Conservation (phyloP, 768 basidiomycete species). For the Leccinellum luteum region DNA sequence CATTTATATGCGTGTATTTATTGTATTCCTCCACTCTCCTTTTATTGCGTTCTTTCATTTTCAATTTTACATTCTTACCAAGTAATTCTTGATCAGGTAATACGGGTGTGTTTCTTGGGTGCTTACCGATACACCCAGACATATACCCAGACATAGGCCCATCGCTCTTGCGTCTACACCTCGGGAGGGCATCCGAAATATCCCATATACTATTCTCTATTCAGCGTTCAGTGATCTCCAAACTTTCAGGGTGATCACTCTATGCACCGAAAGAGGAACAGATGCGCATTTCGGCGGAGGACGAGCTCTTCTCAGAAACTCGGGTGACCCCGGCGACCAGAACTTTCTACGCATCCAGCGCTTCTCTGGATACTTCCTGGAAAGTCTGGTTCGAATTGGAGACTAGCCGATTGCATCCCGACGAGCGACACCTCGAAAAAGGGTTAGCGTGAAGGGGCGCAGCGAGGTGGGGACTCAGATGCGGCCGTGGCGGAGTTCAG, state of each 20-base stretch:
- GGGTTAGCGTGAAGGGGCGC: neutral
- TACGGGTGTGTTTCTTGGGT: neutral
- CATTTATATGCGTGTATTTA: slow-evolving; percentile 3
- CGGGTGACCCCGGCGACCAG: neutral
- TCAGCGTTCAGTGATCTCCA: neutral
- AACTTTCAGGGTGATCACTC: no score
- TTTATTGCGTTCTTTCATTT: neutral
- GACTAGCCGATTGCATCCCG: neutral
- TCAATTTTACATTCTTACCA: neutral
- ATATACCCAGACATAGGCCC: neutral
- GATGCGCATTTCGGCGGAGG: neutral
- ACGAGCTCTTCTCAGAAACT: neutral
- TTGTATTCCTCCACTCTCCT: neutral
- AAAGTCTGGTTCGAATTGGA: neutral
- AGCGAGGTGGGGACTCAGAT: neutral
- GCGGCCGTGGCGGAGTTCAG: neutral
- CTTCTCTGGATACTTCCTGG: neutral
- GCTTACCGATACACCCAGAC: neutral
- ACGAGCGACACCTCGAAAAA: neutral
- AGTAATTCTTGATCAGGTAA: slow-evolving; percentile 1
- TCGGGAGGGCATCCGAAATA: neutral
- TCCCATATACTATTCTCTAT: neutral
- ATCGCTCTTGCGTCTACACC: neutral
- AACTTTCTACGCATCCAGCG: neutral
- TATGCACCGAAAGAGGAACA: neutral